Evolutionary conservation across 768 basidiomycete genomes (phyloP).

Genomic region (Phylloporus sp.): DNA sequence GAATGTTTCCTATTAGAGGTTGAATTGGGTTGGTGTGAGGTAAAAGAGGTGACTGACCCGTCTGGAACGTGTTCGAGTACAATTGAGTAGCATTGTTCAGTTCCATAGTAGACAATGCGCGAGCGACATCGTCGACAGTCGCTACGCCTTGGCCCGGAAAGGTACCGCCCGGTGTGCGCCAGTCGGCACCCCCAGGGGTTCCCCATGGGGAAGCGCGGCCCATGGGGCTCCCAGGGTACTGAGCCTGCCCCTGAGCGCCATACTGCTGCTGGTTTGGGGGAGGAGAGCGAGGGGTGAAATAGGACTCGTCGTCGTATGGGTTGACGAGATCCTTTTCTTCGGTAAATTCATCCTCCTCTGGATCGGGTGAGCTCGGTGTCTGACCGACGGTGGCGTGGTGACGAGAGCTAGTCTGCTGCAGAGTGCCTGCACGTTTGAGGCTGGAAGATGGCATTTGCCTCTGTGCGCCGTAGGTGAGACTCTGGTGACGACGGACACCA

Average conservation of each 20-base stretch:
- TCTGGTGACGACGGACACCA: slow-evolving; percentile 75
- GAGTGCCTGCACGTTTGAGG: slow-evolving; percentile 74
- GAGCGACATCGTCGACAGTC: slow-evolving; percentile 71
- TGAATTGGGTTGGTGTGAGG: slow-evolving; percentile 62
- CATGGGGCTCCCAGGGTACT: slow-evolving; percentile 53
- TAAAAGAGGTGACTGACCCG: slow-evolving; percentile 56
- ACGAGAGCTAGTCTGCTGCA: slow-evolving; percentile 46
- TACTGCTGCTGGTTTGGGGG: slow-evolving; percentile 41
- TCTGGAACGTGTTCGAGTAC: slow-evolving; percentile 34
- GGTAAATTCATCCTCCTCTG: slow-evolving; percentile 51
- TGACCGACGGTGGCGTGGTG: slow-evolving; percentile 28
- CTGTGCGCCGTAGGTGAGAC: slow-evolving; percentile 67
- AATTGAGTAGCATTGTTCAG: slow-evolving; percentile 37
- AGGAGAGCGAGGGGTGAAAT: slow-evolving; percentile 46
- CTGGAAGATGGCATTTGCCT: slow-evolving; percentile 48
- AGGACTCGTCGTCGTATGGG: slow-evolving; percentile 49
- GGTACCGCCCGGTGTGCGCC: slow-evolving; percentile 45
- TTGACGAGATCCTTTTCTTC: slow-evolving; percentile 44
- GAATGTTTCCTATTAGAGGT: slow-evolving; percentile 36
- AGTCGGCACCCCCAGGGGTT: slow-evolving; percentile 49
- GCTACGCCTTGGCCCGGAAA: slow-evolving; percentile 26
- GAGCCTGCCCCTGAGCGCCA: slow-evolving; percentile 29
- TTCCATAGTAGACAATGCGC: slow-evolving; percentile 68
- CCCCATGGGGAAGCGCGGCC: slow-evolving; percentile 68
- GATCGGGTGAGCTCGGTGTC: slow-evolving; percentile 46